Conservation (phyloP, 441 rosid genomes). For the Rhodomyrtus psidioides region DNA sequence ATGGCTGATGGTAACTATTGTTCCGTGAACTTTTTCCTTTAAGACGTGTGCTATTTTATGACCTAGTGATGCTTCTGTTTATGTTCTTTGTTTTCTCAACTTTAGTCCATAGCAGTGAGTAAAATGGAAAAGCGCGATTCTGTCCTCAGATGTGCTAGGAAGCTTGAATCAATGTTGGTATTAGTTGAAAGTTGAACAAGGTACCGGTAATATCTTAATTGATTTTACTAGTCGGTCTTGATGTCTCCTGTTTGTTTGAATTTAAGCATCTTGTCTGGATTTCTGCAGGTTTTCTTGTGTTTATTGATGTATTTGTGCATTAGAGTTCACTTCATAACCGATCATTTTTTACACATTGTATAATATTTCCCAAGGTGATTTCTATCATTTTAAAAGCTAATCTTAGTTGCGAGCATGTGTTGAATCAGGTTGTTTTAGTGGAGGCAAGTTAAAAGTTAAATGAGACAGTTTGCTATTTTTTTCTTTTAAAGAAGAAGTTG, state of each 20-base stretch:
- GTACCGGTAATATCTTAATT: neutral
- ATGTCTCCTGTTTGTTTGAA: neutral
- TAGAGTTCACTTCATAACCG: neutral
- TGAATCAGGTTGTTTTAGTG: neutral
- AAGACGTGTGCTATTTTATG: neutral
- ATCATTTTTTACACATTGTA: neutral
- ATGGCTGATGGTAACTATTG: neutral
- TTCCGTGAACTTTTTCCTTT: neutral
- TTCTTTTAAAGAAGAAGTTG: neutral
- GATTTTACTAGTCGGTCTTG: neutral
- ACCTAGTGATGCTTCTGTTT: neutral
- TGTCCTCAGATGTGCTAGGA: neutral
- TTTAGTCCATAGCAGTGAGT: neutral
- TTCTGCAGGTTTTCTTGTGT: neutral
- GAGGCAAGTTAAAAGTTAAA: neutral
- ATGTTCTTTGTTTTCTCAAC: neutral
- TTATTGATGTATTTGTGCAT: neutral
- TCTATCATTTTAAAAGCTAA: neutral
- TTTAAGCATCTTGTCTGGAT: neutral
- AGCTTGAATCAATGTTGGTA: neutral
- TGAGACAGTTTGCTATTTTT: neutral
- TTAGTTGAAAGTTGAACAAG: neutral
- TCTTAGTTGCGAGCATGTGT: neutral
- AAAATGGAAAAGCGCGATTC: neutral
- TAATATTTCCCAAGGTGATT: neutral